A percentile compares a stretch with the other conserved stretches of the same genome.
phyloP scores from a whole-genome alignment of 192 early-diverging fungal species.

The Gaertneriomyces semiglobifer region DNA sequence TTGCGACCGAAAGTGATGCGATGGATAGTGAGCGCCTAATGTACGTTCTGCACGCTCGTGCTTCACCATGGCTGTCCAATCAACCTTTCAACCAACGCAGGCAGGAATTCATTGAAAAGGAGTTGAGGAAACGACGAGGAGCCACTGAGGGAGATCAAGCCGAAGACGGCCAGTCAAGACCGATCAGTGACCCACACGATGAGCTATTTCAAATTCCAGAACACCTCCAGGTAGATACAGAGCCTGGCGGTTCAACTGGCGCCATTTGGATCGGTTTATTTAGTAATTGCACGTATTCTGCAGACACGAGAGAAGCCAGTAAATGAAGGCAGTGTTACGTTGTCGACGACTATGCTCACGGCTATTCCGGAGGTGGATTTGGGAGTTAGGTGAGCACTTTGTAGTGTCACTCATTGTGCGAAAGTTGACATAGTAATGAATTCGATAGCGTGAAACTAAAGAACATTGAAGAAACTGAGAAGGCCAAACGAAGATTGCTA shows the following conservation, averaged over 20 bases:
- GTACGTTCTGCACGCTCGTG: constrained; percentile 11
- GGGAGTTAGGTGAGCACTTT: constrained; percentile 67
- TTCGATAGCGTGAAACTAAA: constrained; percentile 42
- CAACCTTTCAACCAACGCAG: constrained; percentile 20
- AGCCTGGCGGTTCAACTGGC: too few species aligned
- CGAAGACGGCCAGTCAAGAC: not conserved
- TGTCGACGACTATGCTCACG: constrained; percentile 83
- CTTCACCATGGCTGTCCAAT: not conserved
- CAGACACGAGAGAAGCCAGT: constrained; percentile 62
- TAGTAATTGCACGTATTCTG: constrained; percentile 2
- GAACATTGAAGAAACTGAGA: constrained; percentile 81
- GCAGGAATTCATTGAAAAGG: constrained; percentile 80
- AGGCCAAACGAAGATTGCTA: constrained; percentile 61
- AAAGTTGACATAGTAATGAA: not conserved
- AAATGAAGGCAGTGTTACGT: constrained; percentile 79
- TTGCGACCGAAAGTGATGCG: constrained; percentile 35
- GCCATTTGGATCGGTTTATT: too few species aligned
- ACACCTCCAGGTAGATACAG: constrained; percentile 46
- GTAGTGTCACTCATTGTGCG: not conserved
- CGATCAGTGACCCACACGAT: constrained; percentile 39
- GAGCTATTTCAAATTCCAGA: constrained; percentile 68
- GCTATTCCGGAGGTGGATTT: constrained; percentile 90
- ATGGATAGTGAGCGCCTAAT: constrained; percentile 46
- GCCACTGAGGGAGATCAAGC: constrained; percentile 30
- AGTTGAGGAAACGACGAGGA: constrained; percentile 62